Percentiles rank a stretch among this genome's conserved stretches.
phyloP scores from a whole-genome alignment of 306 rosid species.

The Gleditsia sinensis region DNA sequence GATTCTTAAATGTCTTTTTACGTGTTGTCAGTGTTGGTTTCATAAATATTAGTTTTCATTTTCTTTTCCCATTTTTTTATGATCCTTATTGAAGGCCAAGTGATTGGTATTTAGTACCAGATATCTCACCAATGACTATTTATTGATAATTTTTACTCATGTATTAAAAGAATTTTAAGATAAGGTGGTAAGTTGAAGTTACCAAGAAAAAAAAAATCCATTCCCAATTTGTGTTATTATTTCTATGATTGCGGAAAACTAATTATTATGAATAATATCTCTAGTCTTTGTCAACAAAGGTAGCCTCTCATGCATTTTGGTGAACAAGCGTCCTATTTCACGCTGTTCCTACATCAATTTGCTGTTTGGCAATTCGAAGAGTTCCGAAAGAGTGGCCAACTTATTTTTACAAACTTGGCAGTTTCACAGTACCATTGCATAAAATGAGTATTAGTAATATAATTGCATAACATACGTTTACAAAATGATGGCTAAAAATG shows the following conservation, averaged over 20 bases:
- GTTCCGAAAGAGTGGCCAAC: not conserved
- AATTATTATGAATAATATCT: not conserved
- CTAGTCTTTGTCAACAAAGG: constrained; percentile 1
- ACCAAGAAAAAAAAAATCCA: no score
- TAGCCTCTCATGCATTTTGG: not conserved
- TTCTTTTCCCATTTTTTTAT: not conserved
- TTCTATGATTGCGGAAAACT: not conserved
- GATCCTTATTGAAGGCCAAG: not conserved
- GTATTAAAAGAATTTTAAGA: no score
- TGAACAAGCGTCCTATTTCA: not conserved
- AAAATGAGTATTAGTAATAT: not conserved
- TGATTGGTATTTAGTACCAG: no score
- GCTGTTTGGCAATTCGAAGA: not conserved
- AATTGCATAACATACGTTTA: not conserved
- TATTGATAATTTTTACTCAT: no score
- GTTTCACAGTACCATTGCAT: not conserved
- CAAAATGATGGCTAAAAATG: not conserved
- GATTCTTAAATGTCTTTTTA: not conserved
- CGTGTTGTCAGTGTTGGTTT: not conserved
- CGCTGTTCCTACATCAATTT: not conserved
- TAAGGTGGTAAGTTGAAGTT: no score
- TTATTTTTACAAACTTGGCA: not conserved
- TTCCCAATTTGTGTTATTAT: no score
- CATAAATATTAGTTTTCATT: not conserved
- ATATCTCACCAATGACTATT: no score